These are phyloP conservation scores for Torulaspora microellipsoides DNA, from an alignment of 805 yeast species.

Conservation along the genomic window DNA sequence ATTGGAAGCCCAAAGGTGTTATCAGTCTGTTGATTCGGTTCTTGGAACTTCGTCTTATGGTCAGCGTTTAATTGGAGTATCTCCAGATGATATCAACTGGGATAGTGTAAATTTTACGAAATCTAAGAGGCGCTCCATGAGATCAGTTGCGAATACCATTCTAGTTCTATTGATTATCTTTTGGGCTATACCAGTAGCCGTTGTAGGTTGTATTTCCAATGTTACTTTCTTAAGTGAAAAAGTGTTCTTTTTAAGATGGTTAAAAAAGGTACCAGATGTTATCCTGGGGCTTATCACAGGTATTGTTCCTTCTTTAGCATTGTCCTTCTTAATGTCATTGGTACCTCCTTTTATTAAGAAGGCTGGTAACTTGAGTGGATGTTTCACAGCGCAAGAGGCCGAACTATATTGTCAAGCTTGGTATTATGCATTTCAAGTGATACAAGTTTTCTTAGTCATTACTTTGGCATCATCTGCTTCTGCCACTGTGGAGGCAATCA, in stretches of 20 bases:
- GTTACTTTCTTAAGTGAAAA: slow-evolving; percentile 65
- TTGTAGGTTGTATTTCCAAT: slow-evolving; percentile 91
- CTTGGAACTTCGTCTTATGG: slow-evolving; percentile 40
- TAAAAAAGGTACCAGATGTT: slow-evolving; percentile 64
- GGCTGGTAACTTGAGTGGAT: slow-evolving; percentile 72
- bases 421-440: slow-evolving; percentile 85
- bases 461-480: slow-evolving; percentile 80
- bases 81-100: slow-evolving; percentile 88
- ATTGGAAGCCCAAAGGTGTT: slow-evolving; percentile 83
- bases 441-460: slow-evolving; percentile 81
- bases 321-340: slow-evolving; percentile 78
- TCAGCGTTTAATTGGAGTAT: slow-evolving; percentile 53
- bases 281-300: slow-evolving; percentile 84
- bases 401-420: slow-evolving; percentile 84
- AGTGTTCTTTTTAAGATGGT: slow-evolving; percentile 70
- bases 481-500: slow-evolving; percentile 67
- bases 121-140: slow-evolving; percentile 53
- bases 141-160: slow-evolving; percentile 55
- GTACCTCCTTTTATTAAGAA: slow-evolving; percentile 79
- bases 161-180: slow-evolving; percentile 68
- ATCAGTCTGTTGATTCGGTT: slow-evolving; percentile 67
- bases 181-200: slow-evolving; percentile 98
- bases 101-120: slow-evolving; percentile 58
- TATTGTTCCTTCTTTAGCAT: slow-evolving; percentile 74
- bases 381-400: slow-evolving; percentile 62